Base-by-base conservation (phyloP, 2,329 filamentous ascomycete species). In the Helicocarpus griseus region DNA sequence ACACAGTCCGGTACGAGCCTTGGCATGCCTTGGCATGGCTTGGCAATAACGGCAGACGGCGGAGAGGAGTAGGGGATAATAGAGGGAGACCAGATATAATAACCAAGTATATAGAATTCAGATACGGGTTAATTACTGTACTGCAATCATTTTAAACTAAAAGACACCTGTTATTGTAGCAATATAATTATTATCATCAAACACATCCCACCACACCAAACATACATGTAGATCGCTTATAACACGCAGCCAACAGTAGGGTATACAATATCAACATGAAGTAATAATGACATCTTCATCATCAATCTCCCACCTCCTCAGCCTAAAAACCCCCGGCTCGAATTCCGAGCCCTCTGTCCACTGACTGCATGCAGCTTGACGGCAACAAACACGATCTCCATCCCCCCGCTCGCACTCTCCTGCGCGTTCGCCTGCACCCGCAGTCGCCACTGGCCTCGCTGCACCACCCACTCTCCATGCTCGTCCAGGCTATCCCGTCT, bases 361-460 rank as follows among this genome's bases (percentile, higher is more conserved):
- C 77, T 84, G 58, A 82, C 78, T 0, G 83, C 85, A 58, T 94
- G 86, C 24, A 95, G 64, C 66, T 87, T 89, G 31, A 90, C 86
- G 0, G 82, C 86, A 14, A 86, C 76, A 47, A 95, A 75, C 21
- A 88, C 76, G 53, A 87, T 85, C 68, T 91, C 85, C 51, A 84
- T 75, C 2, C 73, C 73, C 35, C 72, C 73, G 28, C 57, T 62
- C 61, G 69, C 73, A 4, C 58, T 56, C 33, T 63, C 61, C 26
- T 61, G 56, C 13, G 45, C 53, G 9, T 65, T 64, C 5, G 69
- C 67, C 61, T 85, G 82, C 26, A 94, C 80, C 39, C 79, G 76
- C 57, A 89, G 63, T 53, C 85, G 75, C 85, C 86, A 90, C 65
- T 87, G 85, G 0, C 84, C 85, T 14, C 74, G 84, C 53, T 73